phyloP scores from a whole-genome alignment of 1,284 basidiomycete species.

The Sutorius eximius region DNA sequence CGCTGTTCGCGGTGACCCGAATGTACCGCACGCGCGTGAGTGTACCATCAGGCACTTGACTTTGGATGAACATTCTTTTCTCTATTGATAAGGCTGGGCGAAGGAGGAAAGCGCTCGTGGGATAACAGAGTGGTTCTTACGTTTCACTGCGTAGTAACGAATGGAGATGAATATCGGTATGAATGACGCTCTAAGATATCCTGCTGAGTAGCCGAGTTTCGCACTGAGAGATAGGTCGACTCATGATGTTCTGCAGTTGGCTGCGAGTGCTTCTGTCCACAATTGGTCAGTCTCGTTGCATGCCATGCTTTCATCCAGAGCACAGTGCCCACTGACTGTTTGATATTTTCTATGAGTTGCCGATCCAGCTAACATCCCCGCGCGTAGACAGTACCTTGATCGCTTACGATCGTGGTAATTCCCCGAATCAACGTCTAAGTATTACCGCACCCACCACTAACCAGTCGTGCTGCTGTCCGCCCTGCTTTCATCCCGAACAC shows the following conservation, averaged over 20 bases:
- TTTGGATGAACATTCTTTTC: background rate
- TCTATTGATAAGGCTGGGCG: slow-evolving; percentile 12
- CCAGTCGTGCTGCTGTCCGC: slow-evolving; percentile 39
- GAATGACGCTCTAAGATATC: slow-evolving; percentile 4
- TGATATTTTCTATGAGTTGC: too few relatives aligned
- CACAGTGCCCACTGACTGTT: too few relatives aligned
- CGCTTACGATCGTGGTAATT: background rate
- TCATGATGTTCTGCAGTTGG: background rate
- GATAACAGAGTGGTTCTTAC: slow-evolving; percentile 20
- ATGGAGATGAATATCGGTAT: background rate
- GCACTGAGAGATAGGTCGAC: background rate
- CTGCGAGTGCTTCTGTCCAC: too few relatives aligned
- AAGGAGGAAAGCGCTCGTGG: slow-evolving; percentile 25
- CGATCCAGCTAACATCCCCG: too few relatives aligned
- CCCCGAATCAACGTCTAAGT: background rate
- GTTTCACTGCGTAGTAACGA: slow-evolving; percentile 1
- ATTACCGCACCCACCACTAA: background rate
- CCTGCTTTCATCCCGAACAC: slow-evolving; percentile 68
- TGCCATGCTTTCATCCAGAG: too few relatives aligned
- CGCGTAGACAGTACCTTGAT: too few relatives aligned
- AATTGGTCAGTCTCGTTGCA: too few relatives aligned
- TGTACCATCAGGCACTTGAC: slow-evolving; percentile 20
- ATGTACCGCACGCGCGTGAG: slow-evolving; percentile 22
- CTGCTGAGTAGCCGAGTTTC: background rate
- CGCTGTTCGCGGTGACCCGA: slow-evolving; percentile 28